Conservation (phyloP, 306 rosid genomes). For the Cicer arietinum region DNA sequence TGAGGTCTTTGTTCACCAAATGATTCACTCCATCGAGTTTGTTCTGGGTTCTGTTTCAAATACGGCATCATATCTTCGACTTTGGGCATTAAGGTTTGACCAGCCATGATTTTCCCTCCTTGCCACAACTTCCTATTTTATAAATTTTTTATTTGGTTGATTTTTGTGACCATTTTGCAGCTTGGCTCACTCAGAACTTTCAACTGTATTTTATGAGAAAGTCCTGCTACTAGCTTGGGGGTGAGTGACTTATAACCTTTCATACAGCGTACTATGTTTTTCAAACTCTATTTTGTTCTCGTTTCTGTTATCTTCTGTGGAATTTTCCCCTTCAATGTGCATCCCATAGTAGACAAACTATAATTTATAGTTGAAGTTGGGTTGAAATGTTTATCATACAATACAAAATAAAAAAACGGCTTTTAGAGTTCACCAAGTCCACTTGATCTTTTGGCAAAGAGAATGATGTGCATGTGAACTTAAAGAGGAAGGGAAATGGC, state of each 20-base stretch:
- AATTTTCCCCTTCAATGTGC: conserved; percentile 3
- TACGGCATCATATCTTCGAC: conserved; percentile 99
- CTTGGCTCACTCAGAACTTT: conserved; percentile 98
- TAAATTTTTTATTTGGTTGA: conserved; percentile 30
- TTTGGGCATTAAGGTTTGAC: conserved; percentile 96
- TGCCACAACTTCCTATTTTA: conserved; percentile 34
- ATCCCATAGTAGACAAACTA: conserved; percentile 21
- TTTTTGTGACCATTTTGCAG: conserved; percentile 58
- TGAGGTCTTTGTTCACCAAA: conserved; percentile 98
- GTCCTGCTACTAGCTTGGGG: conserved; percentile 98
- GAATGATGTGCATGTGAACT: neutral
- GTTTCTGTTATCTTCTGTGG: neutral
- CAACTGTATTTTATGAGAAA: conserved; percentile 98
- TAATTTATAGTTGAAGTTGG: conserved; percentile 11
- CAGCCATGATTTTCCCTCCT: conserved; percentile 37
- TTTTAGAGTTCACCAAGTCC: neutral
- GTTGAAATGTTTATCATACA: conserved; percentile 24
- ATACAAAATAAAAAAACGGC: conserved; percentile 5
- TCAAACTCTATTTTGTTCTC: neutral
- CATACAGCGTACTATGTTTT: neutral
- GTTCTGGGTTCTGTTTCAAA: conserved; percentile 98
- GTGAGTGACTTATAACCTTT: conserved; percentile 60
- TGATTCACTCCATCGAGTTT: conserved; percentile 98
- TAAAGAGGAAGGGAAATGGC: conserved; percentile 6
- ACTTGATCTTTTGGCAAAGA: conserved; percentile 8